These are phyloP conservation scores for Cerrena zonata DNA, from an alignment of 1,284 basidiomycete species.

Conservation along the genomic window DNA sequence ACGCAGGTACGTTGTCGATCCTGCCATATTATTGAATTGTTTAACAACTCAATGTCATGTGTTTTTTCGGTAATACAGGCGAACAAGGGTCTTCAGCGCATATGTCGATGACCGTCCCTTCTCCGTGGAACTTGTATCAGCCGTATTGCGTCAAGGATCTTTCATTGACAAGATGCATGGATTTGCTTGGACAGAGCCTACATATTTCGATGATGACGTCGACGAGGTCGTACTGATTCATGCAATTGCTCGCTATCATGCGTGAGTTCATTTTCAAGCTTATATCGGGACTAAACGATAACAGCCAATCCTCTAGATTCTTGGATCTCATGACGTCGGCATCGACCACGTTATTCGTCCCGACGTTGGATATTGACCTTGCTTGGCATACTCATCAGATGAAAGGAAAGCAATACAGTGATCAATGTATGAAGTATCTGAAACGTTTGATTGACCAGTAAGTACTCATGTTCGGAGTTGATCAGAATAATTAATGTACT, in stretches of 20 bases:
- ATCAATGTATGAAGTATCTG: constrained; percentile 9
- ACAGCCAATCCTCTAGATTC: constrained; percentile 9
- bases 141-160: constrained; percentile 12
- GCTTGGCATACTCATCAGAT: constrained; percentile 15
- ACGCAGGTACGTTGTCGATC: constrained; percentile 6
- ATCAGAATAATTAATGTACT: too few species aligned
- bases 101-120: constrained; percentile 16
- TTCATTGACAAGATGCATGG: constrained; percentile 20
- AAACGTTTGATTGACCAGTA: constrained; percentile 21
- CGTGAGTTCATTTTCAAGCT: constrained; percentile 9
- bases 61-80: neutral
- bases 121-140: constrained; percentile 16
- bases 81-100: constrained; percentile 12
- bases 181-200: constrained; percentile 19
- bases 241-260: constrained; percentile 19
- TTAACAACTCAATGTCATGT: neutral
- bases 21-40: neutral
- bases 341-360: constrained; percentile 13
- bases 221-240: constrained; percentile 18
- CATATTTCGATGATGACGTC: constrained; percentile 14
- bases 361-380: constrained; percentile 11
- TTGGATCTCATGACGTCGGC: constrained; percentile 14
- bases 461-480: constrained; percentile 14
- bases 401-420: constrained; percentile 8
- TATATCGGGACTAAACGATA: neutral